Base-by-base conservation (phyloP, 495 filamentous ascomycete genomes). In the Poronia punctata region DNA sequence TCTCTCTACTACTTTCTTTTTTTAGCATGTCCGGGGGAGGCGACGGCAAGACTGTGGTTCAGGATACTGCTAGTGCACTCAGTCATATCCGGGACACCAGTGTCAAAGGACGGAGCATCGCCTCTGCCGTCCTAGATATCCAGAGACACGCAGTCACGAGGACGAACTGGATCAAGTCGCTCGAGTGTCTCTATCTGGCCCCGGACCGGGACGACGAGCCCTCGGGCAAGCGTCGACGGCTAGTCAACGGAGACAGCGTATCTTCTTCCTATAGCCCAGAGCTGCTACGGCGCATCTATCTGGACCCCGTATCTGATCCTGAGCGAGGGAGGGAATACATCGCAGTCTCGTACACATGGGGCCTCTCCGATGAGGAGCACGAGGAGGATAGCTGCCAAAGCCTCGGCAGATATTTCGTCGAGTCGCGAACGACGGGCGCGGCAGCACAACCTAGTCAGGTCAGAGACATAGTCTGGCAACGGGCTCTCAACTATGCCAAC, bases 271-370 rank as follows among this genome's bases (percentile, higher is more conserved):
- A 36, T 33, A 21, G 20, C 15, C 39, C 41, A 3, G 30, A 46
- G 8, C 16, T 56, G 17, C 45, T 59, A 12, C 43, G 44, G 39
- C 52, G 55, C 28, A 50, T 35, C 9, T 25, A 41, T 29, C 38
- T 59, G 7, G 27, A 55, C 37, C 52, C 47, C 2, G 34, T 55
- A 4, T 41, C 38, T 5, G 43, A 50, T 14, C 3, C 18, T 5
- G 39, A 47, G 25, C 27, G 24, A 9, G 46, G 29, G 7, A 47
- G 46, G 27, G 45, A 56, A 7, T 59, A 59, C 38, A 19, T 59
- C n/a, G 55, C 55, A 6, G 52, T 59, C 23, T 59, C 55, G 2
- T 59, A 59, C 36, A 59, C 55, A 3, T 59, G 55, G 55, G n/a
- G 46, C 7, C 15, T 40, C 25, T 59, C 55, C 0, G 37, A 53